Percentiles rank a stretch among this genome's conserved stretches.
Evolutionary conservation across 306 rosid species (phyloP).

Genomic region (Abrus precatorius): DNA sequence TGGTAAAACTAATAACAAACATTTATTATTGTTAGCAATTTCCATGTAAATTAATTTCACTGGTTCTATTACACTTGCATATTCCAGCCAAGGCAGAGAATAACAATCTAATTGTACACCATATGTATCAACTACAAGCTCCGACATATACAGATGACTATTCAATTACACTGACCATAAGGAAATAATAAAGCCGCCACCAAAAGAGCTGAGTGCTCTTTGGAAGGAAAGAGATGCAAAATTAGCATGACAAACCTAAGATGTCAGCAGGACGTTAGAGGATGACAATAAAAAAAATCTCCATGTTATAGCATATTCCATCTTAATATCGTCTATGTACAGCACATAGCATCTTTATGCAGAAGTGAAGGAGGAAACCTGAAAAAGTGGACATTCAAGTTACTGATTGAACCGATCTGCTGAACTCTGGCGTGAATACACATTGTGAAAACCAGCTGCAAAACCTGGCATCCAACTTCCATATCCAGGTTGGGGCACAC

Average conservation of each 20-base stretch:
- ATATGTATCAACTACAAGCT: neutral
- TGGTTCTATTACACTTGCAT: neutral
- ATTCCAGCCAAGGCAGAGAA: neutral
- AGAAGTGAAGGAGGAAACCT: neutral
- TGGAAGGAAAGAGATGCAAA: constrained; percentile 11
- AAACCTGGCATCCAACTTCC: constrained; percentile 51
- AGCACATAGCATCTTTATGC: constrained; percentile 2
- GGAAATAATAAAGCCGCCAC: neutral
- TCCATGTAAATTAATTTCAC: neutral
- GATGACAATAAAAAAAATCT: neutral
- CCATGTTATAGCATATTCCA: constrained; percentile 18
- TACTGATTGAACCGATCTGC: constrained; percentile 68
- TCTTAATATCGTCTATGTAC: constrained; percentile 21
- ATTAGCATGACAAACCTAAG: neutral
- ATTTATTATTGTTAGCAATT: no score
- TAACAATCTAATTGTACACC: constrained; percentile 7
- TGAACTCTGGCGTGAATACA: constrained; percentile 56
- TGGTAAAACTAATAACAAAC: no score
- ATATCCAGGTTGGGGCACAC: constrained; percentile 53
- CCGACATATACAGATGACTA: neutral
- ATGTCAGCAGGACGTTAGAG: constrained; percentile 6
- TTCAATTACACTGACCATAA: neutral
- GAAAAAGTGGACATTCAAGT: constrained; percentile 14
- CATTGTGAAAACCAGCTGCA: constrained; percentile 53
- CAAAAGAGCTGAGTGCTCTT: neutral